These are phyloP conservation scores for Meyerozyma elateridarum DNA, from an alignment of 1,139 yeast genomes.

Conservation along the genomic window DNA sequence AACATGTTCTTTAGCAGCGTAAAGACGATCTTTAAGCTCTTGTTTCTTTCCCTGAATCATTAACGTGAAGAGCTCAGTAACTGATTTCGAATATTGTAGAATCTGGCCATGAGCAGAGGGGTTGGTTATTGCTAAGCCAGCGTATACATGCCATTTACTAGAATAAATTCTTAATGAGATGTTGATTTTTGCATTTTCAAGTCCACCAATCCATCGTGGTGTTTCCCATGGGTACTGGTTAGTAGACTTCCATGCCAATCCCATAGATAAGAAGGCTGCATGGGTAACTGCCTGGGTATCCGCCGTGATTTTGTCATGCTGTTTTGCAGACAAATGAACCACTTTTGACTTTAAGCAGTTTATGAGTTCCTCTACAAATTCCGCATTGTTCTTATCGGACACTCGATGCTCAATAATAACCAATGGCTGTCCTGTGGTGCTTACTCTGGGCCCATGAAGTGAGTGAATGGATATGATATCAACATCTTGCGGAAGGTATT, in stretches of 20 bases:
- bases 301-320: slow-evolving; percentile 93
- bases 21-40: slow-evolving; percentile 54
- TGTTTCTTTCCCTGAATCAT: slow-evolving; percentile 68
- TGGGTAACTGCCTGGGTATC: slow-evolving; percentile 99
- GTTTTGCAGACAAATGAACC: slow-evolving; percentile 74
- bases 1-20: slow-evolving; percentile 66
- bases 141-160: slow-evolving; percentile 97
- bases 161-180: slow-evolving; percentile 85
- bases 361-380: slow-evolving; percentile 60
- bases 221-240: slow-evolving; percentile 92
- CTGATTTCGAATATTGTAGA: slow-evolving; percentile 80
- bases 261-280: slow-evolving; percentile 96
- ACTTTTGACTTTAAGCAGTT: slow-evolving; percentile 72
- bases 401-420: slow-evolving; percentile 80
- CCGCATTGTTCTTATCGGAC: slow-evolving; percentile 41
- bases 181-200: slow-evolving; percentile 93
- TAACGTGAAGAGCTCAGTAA: slow-evolving; percentile 75
- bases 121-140: slow-evolving; percentile 92
- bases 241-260: slow-evolving; percentile 85
- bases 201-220: slow-evolving; percentile 83
- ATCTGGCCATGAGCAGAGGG: slow-evolving; percentile 93
- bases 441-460: slow-evolving; percentile 89
- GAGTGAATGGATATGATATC: slow-evolving; percentile 87
- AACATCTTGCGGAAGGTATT: slow-evolving; percentile 66
- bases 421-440: slow-evolving; percentile 87